Evolutionary conservation across 805 yeast species (phyloP).

Genomic region (Dipodascus albidus): DNA sequence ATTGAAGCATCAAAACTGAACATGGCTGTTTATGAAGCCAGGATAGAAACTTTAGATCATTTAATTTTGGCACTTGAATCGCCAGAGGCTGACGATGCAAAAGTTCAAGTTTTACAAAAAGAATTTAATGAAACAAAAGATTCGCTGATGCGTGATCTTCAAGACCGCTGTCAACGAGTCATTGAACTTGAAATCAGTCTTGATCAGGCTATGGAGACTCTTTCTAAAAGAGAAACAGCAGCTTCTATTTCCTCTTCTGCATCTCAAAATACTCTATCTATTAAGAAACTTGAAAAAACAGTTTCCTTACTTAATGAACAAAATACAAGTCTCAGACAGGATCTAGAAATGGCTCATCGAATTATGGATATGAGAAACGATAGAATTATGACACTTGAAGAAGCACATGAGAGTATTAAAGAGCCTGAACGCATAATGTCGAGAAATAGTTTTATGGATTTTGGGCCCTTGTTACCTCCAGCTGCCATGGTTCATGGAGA

Average conservation of each 20-base stretch:
- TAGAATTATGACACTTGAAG: constrained; percentile 44
- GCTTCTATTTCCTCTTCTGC: constrained; percentile 38
- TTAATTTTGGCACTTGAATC: neutral
- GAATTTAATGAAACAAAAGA: constrained; percentile 19
- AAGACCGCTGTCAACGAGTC: constrained; percentile 26
- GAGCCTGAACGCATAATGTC: neutral
- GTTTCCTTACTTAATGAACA: constrained; percentile 43
- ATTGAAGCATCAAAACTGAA: neutral
- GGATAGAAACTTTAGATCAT: neutral
- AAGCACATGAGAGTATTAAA: constrained; percentile 5
- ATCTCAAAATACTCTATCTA: constrained; percentile 45
- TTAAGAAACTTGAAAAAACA: constrained; percentile 46
- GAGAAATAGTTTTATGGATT: neutral
- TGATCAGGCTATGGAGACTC: constrained; percentile 28
- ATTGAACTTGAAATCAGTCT: constrained; percentile 34
- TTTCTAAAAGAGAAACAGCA: constrained; percentile 18
- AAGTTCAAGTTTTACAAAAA: constrained; percentile 35
- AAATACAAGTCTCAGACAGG: constrained; percentile 44
- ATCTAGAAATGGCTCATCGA: constrained; percentile 41
- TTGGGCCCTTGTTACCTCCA: neutral
- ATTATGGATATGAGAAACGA: constrained; percentile 46
- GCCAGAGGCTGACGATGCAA: neutral
- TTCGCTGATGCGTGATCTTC: constrained; percentile 21
- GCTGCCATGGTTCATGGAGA: neutral
- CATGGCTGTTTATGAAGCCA: neutral